Percentiles rank a stretch among this genome's conserved stretches.
phyloP scores from a whole-genome alignment of 768 basidiomycete species.

The Pulveroboletus ravenelii region DNA sequence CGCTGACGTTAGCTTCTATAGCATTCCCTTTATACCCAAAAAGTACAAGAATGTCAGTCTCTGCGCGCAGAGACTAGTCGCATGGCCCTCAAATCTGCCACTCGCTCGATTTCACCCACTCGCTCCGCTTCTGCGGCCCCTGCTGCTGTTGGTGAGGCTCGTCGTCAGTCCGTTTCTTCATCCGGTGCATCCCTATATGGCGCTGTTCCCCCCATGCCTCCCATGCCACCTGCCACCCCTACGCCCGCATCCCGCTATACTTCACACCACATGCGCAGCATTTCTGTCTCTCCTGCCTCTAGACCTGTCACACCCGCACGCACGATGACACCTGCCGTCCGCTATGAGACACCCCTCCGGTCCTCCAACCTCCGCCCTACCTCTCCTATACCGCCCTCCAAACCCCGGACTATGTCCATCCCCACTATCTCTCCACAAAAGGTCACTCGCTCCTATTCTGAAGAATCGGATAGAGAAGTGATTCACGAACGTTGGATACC shows the following conservation, averaged over 20 bases:
- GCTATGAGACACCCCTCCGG: slow-evolving; percentile 29
- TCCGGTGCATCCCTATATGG: slow-evolving; percentile 34
- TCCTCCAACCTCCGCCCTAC: slow-evolving; percentile 27
- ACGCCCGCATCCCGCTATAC: slow-evolving; percentile 50
- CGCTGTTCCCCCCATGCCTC: slow-evolving; percentile 27
- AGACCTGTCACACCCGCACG: slow-evolving; percentile 33
- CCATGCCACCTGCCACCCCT: slow-evolving; percentile 41
- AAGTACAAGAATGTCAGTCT: slow-evolving; percentile 66
- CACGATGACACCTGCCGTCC: slow-evolving; percentile 24
- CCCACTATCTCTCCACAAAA: slow-evolving; percentile 48
- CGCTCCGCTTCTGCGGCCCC: slow-evolving; percentile 29
- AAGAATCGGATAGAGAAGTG: slow-evolving; percentile 54
- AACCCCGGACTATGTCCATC: slow-evolving; percentile 47
- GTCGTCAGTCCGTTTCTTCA: slow-evolving; percentile 30
- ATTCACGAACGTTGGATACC: slow-evolving; percentile 69
- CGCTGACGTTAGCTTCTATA: slow-evolving; percentile 29
- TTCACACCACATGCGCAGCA: slow-evolving; percentile 52
- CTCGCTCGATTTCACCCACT: slow-evolving; percentile 19
- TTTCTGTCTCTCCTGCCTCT: slow-evolving; percentile 40
- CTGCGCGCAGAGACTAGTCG: slow-evolving; percentile 64
- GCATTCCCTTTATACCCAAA: slow-evolving; percentile 60
- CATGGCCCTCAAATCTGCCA: slow-evolving; percentile 33
- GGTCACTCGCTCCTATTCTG: slow-evolving; percentile 57
- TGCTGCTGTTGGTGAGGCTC: slow-evolving; percentile 15
- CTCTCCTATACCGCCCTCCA: slow-evolving; percentile 33